phyloP scores from a whole-genome alignment of 306 rosid genomes.

The Ormosia emarginata region DNA sequence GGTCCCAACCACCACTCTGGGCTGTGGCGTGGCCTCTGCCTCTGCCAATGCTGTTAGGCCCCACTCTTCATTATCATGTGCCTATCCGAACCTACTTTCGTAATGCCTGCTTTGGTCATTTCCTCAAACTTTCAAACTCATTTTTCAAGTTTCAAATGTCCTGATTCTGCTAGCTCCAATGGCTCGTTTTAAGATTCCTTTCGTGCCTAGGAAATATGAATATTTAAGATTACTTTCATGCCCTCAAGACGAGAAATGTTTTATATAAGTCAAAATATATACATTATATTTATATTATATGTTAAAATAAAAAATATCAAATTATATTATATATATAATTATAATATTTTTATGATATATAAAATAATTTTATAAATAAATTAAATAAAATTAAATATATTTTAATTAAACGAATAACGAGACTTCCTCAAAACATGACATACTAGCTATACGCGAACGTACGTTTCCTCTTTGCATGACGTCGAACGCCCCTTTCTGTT shows the following conservation, averaged over 20 bases:
- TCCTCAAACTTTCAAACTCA: neutral
- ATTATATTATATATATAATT: too few species aligned
- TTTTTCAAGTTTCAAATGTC: conserved; percentile 25
- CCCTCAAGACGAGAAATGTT: conserved; percentile 3
- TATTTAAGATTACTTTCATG: neutral
- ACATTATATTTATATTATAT: too few species aligned
- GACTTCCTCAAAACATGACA: too few species aligned
- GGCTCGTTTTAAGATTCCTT: neutral
- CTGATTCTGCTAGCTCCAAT: neutral
- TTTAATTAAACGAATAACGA: too few species aligned
- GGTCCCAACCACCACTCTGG: conserved; percentile 30
- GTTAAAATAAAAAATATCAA: too few species aligned
- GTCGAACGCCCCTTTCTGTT: neutral
- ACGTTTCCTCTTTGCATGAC: neutral
- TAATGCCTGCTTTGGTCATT: conserved; percentile 1
- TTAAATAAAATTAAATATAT: too few species aligned
- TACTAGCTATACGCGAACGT: neutral
- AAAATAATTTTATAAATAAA: too few species aligned
- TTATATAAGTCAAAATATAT: too few species aligned
- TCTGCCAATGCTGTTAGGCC: neutral
- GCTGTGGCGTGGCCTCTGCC: conserved; percentile 27
- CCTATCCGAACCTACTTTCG: conserved; percentile 18
- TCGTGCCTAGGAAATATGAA: neutral
- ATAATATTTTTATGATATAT: too few species aligned
- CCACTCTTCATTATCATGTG: conserved; percentile 28